Evolutionary conservation across 1,139 yeast genomes (phyloP).

Genomic region (Suhomyces kunorum): DNA sequence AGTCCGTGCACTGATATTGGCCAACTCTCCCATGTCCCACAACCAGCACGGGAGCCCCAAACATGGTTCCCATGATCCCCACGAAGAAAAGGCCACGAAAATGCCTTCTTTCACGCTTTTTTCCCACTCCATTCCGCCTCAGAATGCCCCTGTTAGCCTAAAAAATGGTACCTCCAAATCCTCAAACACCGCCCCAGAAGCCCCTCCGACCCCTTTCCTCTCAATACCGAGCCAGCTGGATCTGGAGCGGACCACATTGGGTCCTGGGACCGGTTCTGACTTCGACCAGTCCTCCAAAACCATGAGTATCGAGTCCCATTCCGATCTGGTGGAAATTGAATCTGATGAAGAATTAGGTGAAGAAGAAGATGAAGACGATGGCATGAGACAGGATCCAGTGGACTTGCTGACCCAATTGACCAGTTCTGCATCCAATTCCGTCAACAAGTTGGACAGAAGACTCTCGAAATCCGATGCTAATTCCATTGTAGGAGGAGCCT

Average conservation of each 20-base stretch:
- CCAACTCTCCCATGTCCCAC: not conserved
- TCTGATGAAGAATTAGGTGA: slow-evolving; percentile 13
- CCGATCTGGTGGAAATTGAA: slow-evolving; percentile 8
- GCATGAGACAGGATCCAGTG: slow-evolving; percentile 8
- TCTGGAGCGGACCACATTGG: slow-evolving; percentile 2
- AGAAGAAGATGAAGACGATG: slow-evolving; percentile 15
- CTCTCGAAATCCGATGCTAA: slow-evolving; percentile 37
- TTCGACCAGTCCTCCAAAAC: not conserved
- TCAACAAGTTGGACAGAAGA: slow-evolving; percentile 7
- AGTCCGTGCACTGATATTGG: not conserved
- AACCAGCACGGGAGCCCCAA: not conserved
- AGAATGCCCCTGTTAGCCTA: not conserved
- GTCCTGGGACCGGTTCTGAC: not conserved
- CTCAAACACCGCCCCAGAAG: not conserved
- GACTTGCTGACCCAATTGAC: not conserved
- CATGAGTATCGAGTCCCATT: not conserved
- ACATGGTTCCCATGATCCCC: not conserved
- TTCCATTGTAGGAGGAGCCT: slow-evolving; percentile 45
- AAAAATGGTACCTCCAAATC: not conserved
- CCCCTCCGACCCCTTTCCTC: not conserved
- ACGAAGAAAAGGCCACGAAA: not conserved
- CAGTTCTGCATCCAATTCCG: not conserved
- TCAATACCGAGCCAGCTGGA: not conserved
- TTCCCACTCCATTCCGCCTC: not conserved
- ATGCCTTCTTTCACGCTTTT: not conserved